These are phyloP conservation scores for Spathaspora gorwiae DNA, from an alignment of 805 yeast genomes.

Conservation along the genomic window DNA sequence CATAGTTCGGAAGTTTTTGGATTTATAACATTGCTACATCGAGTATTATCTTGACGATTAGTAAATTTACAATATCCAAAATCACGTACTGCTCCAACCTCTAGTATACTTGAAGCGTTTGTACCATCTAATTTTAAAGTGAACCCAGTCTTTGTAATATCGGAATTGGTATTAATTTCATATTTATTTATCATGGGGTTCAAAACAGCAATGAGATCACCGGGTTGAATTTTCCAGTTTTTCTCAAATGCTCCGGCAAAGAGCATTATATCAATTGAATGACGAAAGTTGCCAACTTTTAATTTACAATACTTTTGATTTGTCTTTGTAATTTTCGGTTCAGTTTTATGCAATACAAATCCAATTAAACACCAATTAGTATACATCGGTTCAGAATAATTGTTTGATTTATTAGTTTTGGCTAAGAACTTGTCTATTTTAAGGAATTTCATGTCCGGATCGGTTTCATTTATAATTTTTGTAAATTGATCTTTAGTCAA, in stretches of 20 bases:
- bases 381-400: slow-evolving; percentile 62
- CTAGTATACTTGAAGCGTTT: slow-evolving; percentile 48
- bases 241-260: slow-evolving; percentile 65
- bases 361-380: slow-evolving; percentile 83
- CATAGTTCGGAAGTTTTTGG: slow-evolving; percentile 52
- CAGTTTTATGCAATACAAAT: slow-evolving; percentile 54
- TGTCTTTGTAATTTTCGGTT: slow-evolving; percentile 41
- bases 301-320: slow-evolving; percentile 54
- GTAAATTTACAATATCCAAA: slow-evolving; percentile 62
- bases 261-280: slow-evolving; percentile 54
- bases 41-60: slow-evolving; percentile 40
- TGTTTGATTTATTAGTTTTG: slow-evolving; percentile 58
- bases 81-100: slow-evolving; percentile 67
- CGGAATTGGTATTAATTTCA: slow-evolving; percentile 9
- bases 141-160: slow-evolving; percentile 30
- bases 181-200: slow-evolving; percentile 59
- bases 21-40: slow-evolving; percentile 63
- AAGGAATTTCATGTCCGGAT: slow-evolving; percentile 47
- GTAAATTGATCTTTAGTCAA: slow-evolving; percentile 33
- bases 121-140: slow-evolving; percentile 49
- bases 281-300: slow-evolving; percentile 63
- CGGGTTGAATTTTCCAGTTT: slow-evolving; percentile 69
- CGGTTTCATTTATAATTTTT: slow-evolving; percentile 24
- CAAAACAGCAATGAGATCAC: slow-evolving; percentile 68
- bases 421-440: slow-evolving; percentile 58